Percentiles rank a stretch among this genome's conserved stretches.
These are phyloP conservation scores for Monosporascus sp. DNA, from an alignment of 2,329 filamentous ascomycete species.

Conservation along the genomic window DNA sequence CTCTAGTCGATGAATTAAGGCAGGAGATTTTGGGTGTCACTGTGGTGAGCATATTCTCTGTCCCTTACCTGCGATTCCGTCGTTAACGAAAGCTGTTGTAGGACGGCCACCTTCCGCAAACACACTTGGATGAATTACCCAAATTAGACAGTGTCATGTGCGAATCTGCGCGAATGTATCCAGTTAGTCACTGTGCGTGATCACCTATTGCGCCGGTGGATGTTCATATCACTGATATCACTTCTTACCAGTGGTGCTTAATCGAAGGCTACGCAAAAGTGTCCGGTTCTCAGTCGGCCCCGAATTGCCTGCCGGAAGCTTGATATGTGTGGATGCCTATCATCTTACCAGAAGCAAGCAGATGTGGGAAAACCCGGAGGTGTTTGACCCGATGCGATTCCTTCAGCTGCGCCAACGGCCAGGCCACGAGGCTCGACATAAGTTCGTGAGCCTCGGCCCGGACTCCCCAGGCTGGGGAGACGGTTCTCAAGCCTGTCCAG, in stretches of 20 bases:
- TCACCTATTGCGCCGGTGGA: neutral
- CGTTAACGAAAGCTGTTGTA: neutral
- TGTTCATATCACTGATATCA: neutral
- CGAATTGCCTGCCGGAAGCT: conserved; percentile 14
- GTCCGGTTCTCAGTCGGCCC: conserved; percentile 17
- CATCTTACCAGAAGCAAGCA: conserved; percentile 11
- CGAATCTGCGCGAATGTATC: conserved; percentile 12
- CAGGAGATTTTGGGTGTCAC: conserved; percentile 2
- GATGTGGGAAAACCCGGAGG: conserved; percentile 13
- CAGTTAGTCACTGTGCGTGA: conserved; percentile 7
- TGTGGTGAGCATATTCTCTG: neutral
- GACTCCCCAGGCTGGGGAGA: conserved; percentile 19
- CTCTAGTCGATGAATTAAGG: conserved; percentile 6
- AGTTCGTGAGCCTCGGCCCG: conserved; percentile 14
- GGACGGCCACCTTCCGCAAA: conserved; percentile 11
- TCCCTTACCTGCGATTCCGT: neutral
- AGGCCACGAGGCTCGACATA: conserved; percentile 12
- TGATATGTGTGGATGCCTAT: conserved; percentile 17
- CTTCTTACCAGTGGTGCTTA: conserved; percentile 10
- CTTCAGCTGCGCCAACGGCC: conserved; percentile 10
- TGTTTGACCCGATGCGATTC: conserved; percentile 16
- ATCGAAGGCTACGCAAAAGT: conserved; percentile 10
- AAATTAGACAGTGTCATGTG: conserved; percentile 22
- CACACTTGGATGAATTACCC: conserved; percentile 14
- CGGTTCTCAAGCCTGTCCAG: conserved; percentile 21